These are phyloP conservation scores for Penicillium frequentans DNA, from an alignment of 2,329 filamentous ascomycete species.

Conservation along the genomic window DNA sequence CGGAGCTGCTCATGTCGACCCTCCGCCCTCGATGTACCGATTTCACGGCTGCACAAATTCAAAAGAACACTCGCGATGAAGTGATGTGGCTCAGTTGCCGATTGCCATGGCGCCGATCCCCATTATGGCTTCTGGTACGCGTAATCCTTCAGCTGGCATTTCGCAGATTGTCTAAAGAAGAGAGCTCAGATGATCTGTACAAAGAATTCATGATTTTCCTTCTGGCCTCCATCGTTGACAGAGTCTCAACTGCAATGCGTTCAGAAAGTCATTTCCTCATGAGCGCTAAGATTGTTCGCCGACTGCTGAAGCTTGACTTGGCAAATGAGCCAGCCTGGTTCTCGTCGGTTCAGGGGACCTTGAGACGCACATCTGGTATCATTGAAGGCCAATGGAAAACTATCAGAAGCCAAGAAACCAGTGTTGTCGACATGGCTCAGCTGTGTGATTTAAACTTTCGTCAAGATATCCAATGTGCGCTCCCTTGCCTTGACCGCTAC, in stretches of 20 bases:
- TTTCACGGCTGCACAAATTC: slow-evolving; percentile 32
- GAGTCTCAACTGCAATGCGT: neutral
- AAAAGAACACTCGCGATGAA: slow-evolving; percentile 58
- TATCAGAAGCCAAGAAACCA: too few relatives aligned
- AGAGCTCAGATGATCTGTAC: neutral
- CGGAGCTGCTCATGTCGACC: slow-evolving; percentile 51
- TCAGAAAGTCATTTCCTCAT: neutral
- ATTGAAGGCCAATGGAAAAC: too few relatives aligned
- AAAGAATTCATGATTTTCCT: neutral
- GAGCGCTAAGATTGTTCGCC: neutral
- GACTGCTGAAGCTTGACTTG: neutral
- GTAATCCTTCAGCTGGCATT: slow-evolving; percentile 16
- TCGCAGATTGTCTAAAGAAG: neutral
- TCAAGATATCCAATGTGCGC: too few relatives aligned
- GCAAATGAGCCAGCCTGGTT: neutral
- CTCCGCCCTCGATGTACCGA: slow-evolving; percentile 42
- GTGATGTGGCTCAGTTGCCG: slow-evolving; percentile 43
- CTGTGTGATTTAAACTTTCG: too few relatives aligned
- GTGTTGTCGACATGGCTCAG: too few relatives aligned
- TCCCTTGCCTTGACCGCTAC: too few relatives aligned
- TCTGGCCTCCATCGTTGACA: neutral
- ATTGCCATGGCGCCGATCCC: slow-evolving; percentile 53
- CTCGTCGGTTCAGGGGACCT: too few relatives aligned
- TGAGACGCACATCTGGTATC: too few relatives aligned
- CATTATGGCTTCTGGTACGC: slow-evolving; percentile 57